Evolutionary conservation across 257 asterid species (phyloP).

Genomic region (Solanum bulbocastanum): DNA sequence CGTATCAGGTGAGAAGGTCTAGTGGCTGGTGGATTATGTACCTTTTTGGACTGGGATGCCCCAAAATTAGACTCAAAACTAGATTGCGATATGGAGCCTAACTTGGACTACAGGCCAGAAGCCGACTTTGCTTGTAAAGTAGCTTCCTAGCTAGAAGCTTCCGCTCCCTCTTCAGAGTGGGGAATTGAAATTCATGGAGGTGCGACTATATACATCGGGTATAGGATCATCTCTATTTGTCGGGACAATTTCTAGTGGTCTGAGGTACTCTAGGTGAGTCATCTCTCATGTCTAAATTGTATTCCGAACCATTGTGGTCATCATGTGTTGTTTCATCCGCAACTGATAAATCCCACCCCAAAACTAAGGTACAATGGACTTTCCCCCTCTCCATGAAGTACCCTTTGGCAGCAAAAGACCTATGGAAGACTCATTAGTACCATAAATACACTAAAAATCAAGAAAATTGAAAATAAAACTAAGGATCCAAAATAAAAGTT

Average conservation of each 20-base stretch:
- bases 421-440: not conserved
- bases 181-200: not conserved
- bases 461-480: not conserved
- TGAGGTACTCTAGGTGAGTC: not conserved
- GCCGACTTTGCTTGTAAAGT: not conserved
- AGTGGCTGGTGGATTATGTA: not conserved
- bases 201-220: not conserved
- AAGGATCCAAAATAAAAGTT: not conserved
- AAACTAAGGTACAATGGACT: not conserved
- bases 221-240: not conserved
- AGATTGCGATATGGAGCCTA: not conserved
- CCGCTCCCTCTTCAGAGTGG: not conserved
- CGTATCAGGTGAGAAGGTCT: not conserved
- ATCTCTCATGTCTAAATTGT: too few relatives aligned
- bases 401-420: not conserved
- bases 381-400: not conserved
- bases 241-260: not conserved
- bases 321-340: not conserved
- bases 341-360: not conserved
- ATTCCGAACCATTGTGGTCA: not conserved
- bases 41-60: not conserved
- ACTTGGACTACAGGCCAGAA: not conserved
- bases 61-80: not conserved
- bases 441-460: not conserved
- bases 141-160: not conserved